These are phyloP conservation scores for Diaporthe vexans DNA, from an alignment of 2,329 filamentous ascomycete genomes.

Conservation along the genomic window DNA sequence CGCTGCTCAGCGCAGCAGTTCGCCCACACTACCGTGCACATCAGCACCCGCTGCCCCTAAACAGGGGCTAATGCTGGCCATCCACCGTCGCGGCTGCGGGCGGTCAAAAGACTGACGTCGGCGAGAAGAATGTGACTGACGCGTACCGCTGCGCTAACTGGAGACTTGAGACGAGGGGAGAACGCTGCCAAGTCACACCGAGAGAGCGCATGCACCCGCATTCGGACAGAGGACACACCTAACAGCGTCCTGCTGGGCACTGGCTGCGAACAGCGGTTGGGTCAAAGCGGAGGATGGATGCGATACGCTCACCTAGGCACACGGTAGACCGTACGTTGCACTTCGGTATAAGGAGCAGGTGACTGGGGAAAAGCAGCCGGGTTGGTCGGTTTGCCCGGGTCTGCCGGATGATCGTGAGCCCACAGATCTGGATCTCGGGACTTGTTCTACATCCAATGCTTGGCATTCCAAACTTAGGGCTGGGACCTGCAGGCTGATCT, in stretches of 20 bases:
- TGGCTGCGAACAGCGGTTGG: slow-evolving; percentile 20
- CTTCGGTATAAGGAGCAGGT: slow-evolving; percentile 12
- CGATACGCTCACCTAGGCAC: neutral
- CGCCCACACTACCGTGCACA: slow-evolving; percentile 18
- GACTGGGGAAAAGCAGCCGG: neutral
- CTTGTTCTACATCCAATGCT: slow-evolving; percentile 10
- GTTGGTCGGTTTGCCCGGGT: slow-evolving; percentile 17
- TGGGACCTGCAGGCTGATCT: slow-evolving; percentile 32
- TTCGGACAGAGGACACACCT: slow-evolving; percentile 8
- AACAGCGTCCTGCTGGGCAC: slow-evolving; percentile 12
- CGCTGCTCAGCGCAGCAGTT: neutral
- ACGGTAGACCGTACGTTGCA: slow-evolving; percentile 25
- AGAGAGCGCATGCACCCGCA: slow-evolving; percentile 9
- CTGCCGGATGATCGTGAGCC: slow-evolving; percentile 28
- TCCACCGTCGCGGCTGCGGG: slow-evolving; percentile 20
- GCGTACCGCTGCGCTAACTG: slow-evolving; percentile 21
- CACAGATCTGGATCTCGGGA: slow-evolving; percentile 35
- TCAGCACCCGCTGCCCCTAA: neutral
- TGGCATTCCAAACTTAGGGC: slow-evolving; percentile 33
- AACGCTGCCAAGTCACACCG: slow-evolving; percentile 26
- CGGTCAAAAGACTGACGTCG: slow-evolving; percentile 26
- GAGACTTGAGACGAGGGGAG: slow-evolving; percentile 32
- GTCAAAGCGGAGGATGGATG: slow-evolving; percentile 28
- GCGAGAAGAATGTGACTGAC: slow-evolving; percentile 15
- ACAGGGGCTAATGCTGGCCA: slow-evolving; percentile 22